phyloP scores from a whole-genome alignment of 2,329 filamentous ascomycete genomes.

The Claviceps arundinis region DNA sequence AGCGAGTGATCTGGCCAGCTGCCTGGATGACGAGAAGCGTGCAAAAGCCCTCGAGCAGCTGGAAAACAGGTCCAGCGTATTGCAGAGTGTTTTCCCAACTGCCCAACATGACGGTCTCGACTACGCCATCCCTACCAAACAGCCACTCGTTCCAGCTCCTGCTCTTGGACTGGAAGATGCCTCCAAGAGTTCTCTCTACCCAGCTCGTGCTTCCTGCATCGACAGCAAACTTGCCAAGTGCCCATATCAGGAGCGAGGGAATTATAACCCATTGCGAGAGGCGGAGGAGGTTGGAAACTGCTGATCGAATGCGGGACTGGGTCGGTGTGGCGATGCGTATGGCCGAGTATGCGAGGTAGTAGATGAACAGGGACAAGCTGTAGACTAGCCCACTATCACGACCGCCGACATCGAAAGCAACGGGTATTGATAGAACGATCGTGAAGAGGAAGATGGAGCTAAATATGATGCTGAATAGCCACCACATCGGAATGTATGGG shows the following conservation, averaged over 20 bases:
- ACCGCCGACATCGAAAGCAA: slow-evolving; percentile 96
- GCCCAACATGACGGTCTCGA: slow-evolving; percentile 70
- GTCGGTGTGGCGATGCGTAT: slow-evolving; percentile 73
- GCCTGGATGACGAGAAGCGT: slow-evolving; percentile 92
- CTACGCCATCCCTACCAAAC: slow-evolving; percentile 71
- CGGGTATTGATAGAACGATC: slow-evolving; percentile 88
- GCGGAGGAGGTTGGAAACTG: slow-evolving; percentile 54
- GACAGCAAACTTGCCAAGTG: slow-evolving; percentile 86
- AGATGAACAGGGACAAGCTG: slow-evolving; percentile 75
- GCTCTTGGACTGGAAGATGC: slow-evolving; percentile 47
- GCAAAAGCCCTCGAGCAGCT: slow-evolving; percentile 91
- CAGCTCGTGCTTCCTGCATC: slow-evolving; percentile 67
- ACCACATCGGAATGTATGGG: slow-evolving; percentile 52
- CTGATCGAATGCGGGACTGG: slow-evolving; percentile 59
- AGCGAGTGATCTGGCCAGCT: slow-evolving; percentile 83
- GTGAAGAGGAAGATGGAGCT: slow-evolving; percentile 77
- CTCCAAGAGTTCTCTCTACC: slow-evolving; percentile 67
- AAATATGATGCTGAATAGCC: slow-evolving; percentile 65
- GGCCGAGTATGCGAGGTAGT: slow-evolving; percentile 80
- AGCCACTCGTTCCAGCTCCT: slow-evolving; percentile 70
- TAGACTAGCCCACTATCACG: slow-evolving; percentile 88
- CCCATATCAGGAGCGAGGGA: slow-evolving; percentile 82
- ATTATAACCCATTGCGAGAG: slow-evolving; percentile 78
- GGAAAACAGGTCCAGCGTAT: slow-evolving; percentile 89
- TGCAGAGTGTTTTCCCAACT: slow-evolving; percentile 78